These are phyloP conservation scores for Chalciporus chontae DNA, from an alignment of 768 basidiomycete genomes.

Conservation along the genomic window DNA sequence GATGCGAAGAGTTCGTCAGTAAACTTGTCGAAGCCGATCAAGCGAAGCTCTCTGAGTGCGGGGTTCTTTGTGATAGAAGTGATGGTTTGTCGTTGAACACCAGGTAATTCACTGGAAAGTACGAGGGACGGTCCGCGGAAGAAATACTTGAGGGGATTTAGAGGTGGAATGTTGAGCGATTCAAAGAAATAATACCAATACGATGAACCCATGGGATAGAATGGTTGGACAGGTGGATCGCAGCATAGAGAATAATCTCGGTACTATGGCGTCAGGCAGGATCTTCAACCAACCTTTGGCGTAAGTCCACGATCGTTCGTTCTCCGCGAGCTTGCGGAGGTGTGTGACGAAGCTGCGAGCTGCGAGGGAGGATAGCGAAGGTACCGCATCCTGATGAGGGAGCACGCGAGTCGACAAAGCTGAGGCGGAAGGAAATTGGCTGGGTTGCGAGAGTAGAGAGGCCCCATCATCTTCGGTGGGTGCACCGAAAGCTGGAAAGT, in stretches of 20 bases:
- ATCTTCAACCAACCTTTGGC: constrained; percentile 38
- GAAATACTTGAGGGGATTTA: constrained; percentile 43
- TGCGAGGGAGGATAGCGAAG: constrained; percentile 48
- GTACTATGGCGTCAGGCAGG: constrained; percentile 51
- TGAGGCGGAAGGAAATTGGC: constrained; percentile 46
- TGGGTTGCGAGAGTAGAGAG: constrained; percentile 31
- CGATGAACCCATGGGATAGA: constrained; percentile 53
- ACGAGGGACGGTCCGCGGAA: constrained; percentile 49
- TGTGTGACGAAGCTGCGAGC: constrained; percentile 49
- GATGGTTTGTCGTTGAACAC: constrained; percentile 50
- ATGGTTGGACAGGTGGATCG: constrained; percentile 46
- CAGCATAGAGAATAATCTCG: constrained; percentile 51
- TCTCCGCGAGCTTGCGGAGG: constrained; percentile 38
- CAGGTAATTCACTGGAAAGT: constrained; percentile 48
- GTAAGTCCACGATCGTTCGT: constrained; percentile 38
- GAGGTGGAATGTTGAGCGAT: neutral
- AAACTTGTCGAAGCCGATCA: constrained; percentile 51
- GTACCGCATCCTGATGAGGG: constrained; percentile 30
- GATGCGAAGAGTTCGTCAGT: constrained; percentile 50
- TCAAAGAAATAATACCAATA: constrained; percentile 38
- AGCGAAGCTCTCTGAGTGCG: constrained; percentile 43
- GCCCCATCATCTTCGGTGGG: constrained; percentile 47
- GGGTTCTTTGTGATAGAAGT: constrained; percentile 33
- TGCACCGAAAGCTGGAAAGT: constrained; percentile 37
- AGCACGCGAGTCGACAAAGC: constrained; percentile 46